Conservation (phyloP, 305 asterid genomes). For the Salvia sclarea region DNA sequence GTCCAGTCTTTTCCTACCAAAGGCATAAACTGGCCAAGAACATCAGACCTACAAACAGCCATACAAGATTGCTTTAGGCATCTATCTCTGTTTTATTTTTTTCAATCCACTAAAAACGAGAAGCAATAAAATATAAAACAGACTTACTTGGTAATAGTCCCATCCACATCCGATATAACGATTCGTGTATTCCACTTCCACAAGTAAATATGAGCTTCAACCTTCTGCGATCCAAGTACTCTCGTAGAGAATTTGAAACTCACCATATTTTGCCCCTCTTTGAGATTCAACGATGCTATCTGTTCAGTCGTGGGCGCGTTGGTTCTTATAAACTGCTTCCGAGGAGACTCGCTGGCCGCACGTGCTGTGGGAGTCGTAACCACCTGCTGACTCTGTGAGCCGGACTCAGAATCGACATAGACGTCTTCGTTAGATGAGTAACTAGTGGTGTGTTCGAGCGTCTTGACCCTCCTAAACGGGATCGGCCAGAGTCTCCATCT, state of each 20-base stretch:
- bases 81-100: constrained; percentile 21
- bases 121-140: constrained; percentile 7
- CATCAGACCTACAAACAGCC: constrained; percentile 79
- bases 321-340: constrained; percentile 70
- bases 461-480: constrained; percentile 77
- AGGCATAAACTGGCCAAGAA: constrained; percentile 97
- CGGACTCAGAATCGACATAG: constrained; percentile 57
- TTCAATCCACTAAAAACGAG: constrained; percentile 1
- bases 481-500: constrained; percentile 94
- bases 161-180: constrained; percentile 92
- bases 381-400: constrained; percentile 42
- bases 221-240: constrained; percentile 89
- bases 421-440: constrained; percentile 55
- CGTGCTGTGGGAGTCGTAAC: constrained; percentile 38
- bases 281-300: constrained; percentile 76
- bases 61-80: constrained; percentile 16
- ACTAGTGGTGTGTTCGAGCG: constrained; percentile 65
- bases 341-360: constrained; percentile 51
- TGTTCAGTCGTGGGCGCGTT: constrained; percentile 84
- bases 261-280: constrained; percentile 90
- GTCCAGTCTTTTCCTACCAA: constrained; percentile 98
- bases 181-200: constrained; percentile 95
- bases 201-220: constrained; percentile 96
- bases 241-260: constrained; percentile 74
- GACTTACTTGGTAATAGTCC: constrained; percentile 87